Percentiles rank a stretch among this genome's conserved stretches.
Evolutionary conservation across 139 green algal species (phyloP).

Genomic region (Closterium sp.): DNA sequence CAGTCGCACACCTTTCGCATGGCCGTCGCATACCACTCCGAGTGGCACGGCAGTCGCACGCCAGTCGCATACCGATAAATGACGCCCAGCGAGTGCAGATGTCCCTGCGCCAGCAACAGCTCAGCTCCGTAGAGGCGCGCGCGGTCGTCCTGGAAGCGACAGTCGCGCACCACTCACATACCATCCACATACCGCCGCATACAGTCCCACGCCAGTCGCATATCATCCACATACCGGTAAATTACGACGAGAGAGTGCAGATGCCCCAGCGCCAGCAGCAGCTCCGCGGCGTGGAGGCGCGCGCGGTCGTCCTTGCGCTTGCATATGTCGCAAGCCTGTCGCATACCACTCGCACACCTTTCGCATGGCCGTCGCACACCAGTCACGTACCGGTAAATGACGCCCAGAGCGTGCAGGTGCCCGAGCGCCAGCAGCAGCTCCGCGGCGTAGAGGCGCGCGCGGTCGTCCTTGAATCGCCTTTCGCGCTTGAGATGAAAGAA

Average conservation of each 20-base stretch:
- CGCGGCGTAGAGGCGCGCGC: conserved; percentile 85
- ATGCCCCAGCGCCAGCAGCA: conserved; percentile 87
- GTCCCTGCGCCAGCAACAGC: conserved; percentile 84
- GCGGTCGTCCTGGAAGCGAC: conserved; percentile 69
- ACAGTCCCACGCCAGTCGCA: no score
- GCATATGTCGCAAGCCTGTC: no score
- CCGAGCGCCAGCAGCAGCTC: conserved; percentile 89
- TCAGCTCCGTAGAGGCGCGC: conserved; percentile 89
- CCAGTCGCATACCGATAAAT: conserved; percentile 53
- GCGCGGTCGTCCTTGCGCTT: conserved; percentile 67
- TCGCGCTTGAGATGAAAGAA: conserved; percentile 91
- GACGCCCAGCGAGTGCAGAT: conserved; percentile 83
- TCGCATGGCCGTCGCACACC: background rate
- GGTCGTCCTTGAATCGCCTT: conserved; percentile 62
- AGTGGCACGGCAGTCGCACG: no score
- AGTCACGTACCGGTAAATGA: conserved; percentile 57
- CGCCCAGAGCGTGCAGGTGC: conserved; percentile 84
- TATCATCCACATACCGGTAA: conserved; percentile 49
- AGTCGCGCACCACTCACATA: no score
- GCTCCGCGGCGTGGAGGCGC: conserved; percentile 83
- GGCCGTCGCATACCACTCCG: no score
- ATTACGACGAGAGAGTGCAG: conserved; percentile 77
- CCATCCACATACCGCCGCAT: no score
- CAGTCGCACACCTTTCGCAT: background rate
- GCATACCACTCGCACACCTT: no score